Evolutionary conservation across 345 rosid genomes (phyloP), one percentile per base, ranked within the genome.

Genomic region (Angophora floribunda): DNA sequence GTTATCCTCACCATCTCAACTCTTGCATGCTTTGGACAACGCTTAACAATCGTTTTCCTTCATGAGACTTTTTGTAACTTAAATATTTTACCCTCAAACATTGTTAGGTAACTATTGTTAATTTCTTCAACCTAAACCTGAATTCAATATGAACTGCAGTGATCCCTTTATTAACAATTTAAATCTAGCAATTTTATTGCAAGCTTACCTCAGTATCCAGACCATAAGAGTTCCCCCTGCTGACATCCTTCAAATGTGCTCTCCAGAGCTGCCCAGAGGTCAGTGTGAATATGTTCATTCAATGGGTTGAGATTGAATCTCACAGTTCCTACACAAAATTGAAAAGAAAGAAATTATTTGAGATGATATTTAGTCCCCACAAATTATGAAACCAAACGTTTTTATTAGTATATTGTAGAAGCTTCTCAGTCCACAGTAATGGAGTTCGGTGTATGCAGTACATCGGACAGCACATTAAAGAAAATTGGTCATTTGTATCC

Each of bases 121-220:
- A 3, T 59, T 59, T 11, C 30, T 10, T 59, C 65, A 59, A 59
- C n/a, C 22, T 57, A 57, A 57, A 24, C 65, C 30, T 3, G 7
- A 59, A 59, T 59, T 59, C 3, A 59, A 13, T 24, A 59, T 5
- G n/a, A 9, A 59, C 3, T 59, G 65, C 65, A 59, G 24, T 24
- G 30, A 59, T 26, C n/a, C n/a, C 65, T 26, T 59, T 13, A 11
- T 4, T 13, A 10, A 26, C 65, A 59, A 9, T 59, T 59, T 59
- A 13, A 6, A 26, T 59, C 65, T 26, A 24, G 30, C 11, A 5
- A 59, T 13, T 26, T 59, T 5, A 26, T 57, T 24, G 44, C 3
- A 51, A 78, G 17, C 16, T 82, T 91, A 96, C 99, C 98, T 95
- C 26, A 7, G 9, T 26, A 55, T 55, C 59, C 3, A 55, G 59